Conservation (phyloP, 371 early-diverging fungal species). For the Globomyces sp. region DNA sequence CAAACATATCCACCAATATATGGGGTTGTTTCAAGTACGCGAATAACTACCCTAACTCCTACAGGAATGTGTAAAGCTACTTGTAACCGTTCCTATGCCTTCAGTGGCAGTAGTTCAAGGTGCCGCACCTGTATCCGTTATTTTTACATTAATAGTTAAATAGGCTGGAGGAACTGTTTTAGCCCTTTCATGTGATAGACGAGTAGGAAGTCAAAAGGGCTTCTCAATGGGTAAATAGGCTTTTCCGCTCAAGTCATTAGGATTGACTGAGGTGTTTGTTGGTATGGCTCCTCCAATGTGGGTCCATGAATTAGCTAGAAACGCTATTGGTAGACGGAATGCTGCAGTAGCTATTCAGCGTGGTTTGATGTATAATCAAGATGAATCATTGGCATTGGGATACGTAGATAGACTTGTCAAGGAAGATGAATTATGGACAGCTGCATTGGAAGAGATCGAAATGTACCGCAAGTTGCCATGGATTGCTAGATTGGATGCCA, state of each 20-base stretch:
- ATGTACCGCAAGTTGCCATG: conserved; percentile 3
- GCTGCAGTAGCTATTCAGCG: conserved; percentile 5
- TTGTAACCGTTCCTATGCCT: conserved; percentile 11
- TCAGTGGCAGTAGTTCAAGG: conserved; percentile 4
- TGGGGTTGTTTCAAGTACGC: conserved; percentile 1
- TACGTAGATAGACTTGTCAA: conserved; percentile 1
- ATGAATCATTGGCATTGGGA: not conserved
- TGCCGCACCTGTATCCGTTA: not conserved
- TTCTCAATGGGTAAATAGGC: not conserved
- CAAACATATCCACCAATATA: not conserved
- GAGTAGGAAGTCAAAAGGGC: not conserved
- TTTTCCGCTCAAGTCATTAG: not conserved
- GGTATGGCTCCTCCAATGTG: conserved; percentile 15
- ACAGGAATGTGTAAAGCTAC: not conserved
- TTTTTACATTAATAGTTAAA: too few species aligned
- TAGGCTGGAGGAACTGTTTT: conserved; percentile 11
- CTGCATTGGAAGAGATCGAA: not conserved
- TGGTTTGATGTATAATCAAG: not conserved
- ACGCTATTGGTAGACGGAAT: conserved; percentile 1
- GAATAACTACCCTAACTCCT: too few species aligned
- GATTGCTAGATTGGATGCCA: conserved; percentile 7
- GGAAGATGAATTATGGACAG: not conserved
- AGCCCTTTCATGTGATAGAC: not conserved
- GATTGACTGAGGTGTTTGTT: conserved; percentile 5
- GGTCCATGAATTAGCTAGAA: conserved; percentile 10